Base-by-base conservation (phyloP, 768 basidiomycete species). In the Tylopilus felleus region DNA sequence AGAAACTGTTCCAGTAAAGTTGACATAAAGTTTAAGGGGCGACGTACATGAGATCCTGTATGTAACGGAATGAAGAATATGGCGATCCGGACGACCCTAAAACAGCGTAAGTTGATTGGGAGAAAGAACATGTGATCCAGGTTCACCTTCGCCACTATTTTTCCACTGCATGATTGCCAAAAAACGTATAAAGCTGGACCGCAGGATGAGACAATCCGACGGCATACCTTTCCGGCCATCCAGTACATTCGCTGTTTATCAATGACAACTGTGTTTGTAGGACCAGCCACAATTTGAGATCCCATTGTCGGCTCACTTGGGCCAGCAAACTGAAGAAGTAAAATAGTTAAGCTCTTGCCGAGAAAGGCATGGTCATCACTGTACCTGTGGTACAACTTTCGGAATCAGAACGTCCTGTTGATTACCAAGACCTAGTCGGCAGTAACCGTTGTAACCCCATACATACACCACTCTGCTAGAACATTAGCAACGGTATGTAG, bases 381-480 rank as follows among this genome's bases (percentile, higher is more conserved):
- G 17, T 61, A 87, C 88, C 70, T 90, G 87, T 2, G 93, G 90
- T 12, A 98, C 88, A 29, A 85, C 64, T 61, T 90, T 91, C 0
- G 96, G 96, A 31, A 82, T 77, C 38, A 98, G 74, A 1, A 77
- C 79, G 58, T 94, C 93, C 27, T 85, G 82, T 67, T 94, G 93
- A 61, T 89, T 86, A 7, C 90, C 90, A 19, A 94, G 77, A 19
- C 95, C 96, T 31, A 95, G 79, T 17, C 96, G 84, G 59, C 93
- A 94, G 67, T 97, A 96, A 9, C 90, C 91, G 53, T 90, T 91
- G 65, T 87, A 92, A 6, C 91, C 92, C 89, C 90, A 94, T 7
- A 88, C 85, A 61, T 88, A 90, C 8, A 90, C 86, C 47, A 84
- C 69, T 1, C 90, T 92, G 56, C 23, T 13, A 27, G 38, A 47